Evolutionary conservation across 495 filamentous ascomycete species (phyloP).

Genomic region (Articulospora tetracladia): DNA sequence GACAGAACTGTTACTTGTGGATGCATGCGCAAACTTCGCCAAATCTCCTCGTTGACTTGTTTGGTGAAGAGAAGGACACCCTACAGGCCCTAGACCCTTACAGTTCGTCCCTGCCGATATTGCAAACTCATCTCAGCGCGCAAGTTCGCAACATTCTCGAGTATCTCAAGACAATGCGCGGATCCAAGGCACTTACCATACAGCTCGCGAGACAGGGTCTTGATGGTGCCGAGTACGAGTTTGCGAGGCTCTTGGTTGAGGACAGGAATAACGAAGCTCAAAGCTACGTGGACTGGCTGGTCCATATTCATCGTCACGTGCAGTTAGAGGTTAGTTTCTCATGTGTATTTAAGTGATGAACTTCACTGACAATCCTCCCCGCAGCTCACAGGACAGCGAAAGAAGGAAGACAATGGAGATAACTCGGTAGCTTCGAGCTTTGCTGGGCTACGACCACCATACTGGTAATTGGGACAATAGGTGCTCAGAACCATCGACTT

Average conservation of each 20-base stretch:
- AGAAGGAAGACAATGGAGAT: constrained; percentile 61
- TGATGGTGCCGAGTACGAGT: constrained; percentile 95
- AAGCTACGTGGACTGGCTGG: constrained; percentile 98
- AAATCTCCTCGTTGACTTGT: constrained; percentile 86
- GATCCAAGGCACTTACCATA: constrained; percentile 81
- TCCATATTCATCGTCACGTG: constrained; percentile 88
- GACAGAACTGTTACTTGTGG: constrained; percentile 88
- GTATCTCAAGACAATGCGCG: constrained; percentile 75
- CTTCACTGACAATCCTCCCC: constrained; percentile 1
- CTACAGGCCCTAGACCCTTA: constrained; percentile 76
- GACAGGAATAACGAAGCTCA: constrained; percentile 97
- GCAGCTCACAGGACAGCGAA: constrained; percentile 69
- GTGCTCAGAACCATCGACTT: not conserved
- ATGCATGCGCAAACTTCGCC: constrained; percentile 71
- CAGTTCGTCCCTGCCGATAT: constrained; percentile 65
- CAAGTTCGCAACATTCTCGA: constrained; percentile 93
- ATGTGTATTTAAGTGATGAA: too few relatives aligned
- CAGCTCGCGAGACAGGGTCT: constrained; percentile 91
- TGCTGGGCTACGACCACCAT: constrained; percentile 66
- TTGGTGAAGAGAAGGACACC: constrained; percentile 70
- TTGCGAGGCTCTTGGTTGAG: constrained; percentile 84
- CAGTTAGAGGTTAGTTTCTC: constrained; percentile 79
- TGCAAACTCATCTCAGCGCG: constrained; percentile 91
- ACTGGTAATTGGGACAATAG: constrained; percentile 46
- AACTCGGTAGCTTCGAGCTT: constrained; percentile 56